Base-by-base conservation (phyloP, 129 eudicot species). In the Centaurea solstitialis region DNA sequence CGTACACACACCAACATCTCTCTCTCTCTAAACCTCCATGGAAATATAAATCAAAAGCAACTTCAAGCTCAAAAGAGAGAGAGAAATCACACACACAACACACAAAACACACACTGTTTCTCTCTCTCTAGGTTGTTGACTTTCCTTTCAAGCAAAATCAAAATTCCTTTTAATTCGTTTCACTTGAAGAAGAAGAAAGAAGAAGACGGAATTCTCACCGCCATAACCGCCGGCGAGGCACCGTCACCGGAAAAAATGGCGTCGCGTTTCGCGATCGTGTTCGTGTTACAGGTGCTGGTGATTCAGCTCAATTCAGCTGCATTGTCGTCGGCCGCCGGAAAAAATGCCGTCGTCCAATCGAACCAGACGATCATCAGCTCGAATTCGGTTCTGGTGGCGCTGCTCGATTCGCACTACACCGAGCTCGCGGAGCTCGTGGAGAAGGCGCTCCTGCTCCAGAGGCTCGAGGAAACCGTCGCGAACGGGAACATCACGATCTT, bases 391-490 rank as follows among this genome's bases (percentile, higher is more conserved):
- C 74, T 88, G 38, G 89, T 88, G 21, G 92, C 92, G 22, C 80
- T 88, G 13, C 84, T 88, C 21, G 92, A 88, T 57, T 88, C 92
- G 7, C 87, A 69, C n/a, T 88, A 88, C 71, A 88, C 97, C 24
- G 96, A 92, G 76, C 88, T 94, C 45, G 79, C 98, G 0, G 98
- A 94, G 85, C 92, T 94, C 11, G 92, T 94, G 17, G 98, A 94
- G 68, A 94, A 92, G 57, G 98, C 97, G 3, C 90, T 94, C 0
- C 57, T 94, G 21, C 72, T 94, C 2, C 92, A 90, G 61, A 78
- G 82, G 1, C 89, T 94, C 0, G 98, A 94, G 79, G 84, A 83
- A 0, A 85, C 97, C 0, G 92, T 94, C 4, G 61, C 85, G 0
- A 80, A 76, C 38, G 89, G 90, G 71, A 94, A 94, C 59, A 85